Base-by-base conservation (phyloP, 257 asterid species). In the Forsythia viridissima region DNA sequence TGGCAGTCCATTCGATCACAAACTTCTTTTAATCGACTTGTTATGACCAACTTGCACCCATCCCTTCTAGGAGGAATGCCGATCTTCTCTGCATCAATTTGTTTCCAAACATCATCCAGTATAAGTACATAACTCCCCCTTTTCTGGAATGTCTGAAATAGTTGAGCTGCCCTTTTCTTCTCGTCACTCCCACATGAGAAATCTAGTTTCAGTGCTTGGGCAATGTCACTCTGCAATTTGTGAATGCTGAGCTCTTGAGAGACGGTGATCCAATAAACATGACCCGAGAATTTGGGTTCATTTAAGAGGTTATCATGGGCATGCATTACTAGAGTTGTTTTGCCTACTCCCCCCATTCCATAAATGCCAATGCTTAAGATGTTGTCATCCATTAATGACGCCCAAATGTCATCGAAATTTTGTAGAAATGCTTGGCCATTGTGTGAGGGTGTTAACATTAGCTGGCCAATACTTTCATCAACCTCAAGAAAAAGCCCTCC, bases 91-190 rank as follows among this genome's bases (percentile, higher is more conserved):
- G 72, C 37, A 41, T 67, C 69, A 7, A 81, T 61, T 12, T 4
- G n/a, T 16, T 34, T 55, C 85, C 79, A 36, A 12, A 77, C 78
- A 66, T 66, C 81, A 81, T 77, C 81, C n/a, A 81, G 57, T 76
- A 81, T 77, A 61, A 81, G 18, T 0, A 81, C 59, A 44, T 8
- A 36, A 3, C 37, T 61, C 65, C 71, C 72, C 37, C 2, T 71
- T 48, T 57, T 36, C 71, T 42, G 41, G 38, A 76, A 16, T 18
- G n/a, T 46, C 36, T 70, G 66, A 43, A 15, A n/a, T 20, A 72
- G 57, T 4, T 3, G n/a, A 1, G 52, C 69, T 12, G 61, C 73
- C 44, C 70, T 79, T 67, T 46, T 73, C 34, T 63, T 24, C 6
- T 63, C 57, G n/a, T 72, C 73, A 13, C 20, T n/a, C 37, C 65